Conservation (phyloP, 179 eudicot genomes). For the Carnegiea gigantea region DNA sequence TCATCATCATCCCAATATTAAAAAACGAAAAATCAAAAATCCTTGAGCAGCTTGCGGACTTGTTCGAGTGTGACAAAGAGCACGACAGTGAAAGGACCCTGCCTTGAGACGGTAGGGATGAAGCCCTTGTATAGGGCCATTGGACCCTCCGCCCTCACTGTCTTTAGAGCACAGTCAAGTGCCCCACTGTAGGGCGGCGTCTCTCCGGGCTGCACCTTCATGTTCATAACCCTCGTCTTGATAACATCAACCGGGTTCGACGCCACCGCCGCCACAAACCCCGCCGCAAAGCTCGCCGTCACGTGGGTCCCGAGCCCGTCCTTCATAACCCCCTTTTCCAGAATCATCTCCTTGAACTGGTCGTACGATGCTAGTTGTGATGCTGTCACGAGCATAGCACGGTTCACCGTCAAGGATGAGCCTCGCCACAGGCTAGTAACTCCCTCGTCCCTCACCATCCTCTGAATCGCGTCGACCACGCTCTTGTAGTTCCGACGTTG, state of each 20-base stretch:
- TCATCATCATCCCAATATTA: background rate
- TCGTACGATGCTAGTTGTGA: conserved; percentile 91
- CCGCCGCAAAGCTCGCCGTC: conserved; percentile 84
- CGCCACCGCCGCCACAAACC: conserved; percentile 86
- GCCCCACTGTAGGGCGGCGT: conserved; percentile 71
- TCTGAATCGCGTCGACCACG: conserved; percentile 62
- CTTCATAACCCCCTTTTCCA: conserved; percentile 51
- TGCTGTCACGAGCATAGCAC: conserved; percentile 95
- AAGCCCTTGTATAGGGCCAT: conserved; percentile 84
- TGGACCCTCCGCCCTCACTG: conserved; percentile 62
- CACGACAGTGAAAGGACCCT: conserved; percentile 91
- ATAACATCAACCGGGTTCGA: conserved; percentile 93
- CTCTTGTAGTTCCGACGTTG: conserved; percentile 77
- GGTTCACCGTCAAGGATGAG: conserved; percentile 85
- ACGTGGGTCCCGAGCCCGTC: conserved; percentile 94
- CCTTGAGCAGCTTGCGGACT: conserved; percentile 76
- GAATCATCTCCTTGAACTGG: conserved; percentile 62
- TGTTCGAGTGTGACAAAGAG: conserved; percentile 89
- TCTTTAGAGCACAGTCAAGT: conserved; percentile 73
- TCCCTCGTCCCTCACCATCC: conserved; percentile 68
- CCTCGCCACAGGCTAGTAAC: conserved; percentile 81
- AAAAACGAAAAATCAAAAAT: conserved; percentile 37
- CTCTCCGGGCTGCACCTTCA: conserved; percentile 62
- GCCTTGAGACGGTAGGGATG: conserved; percentile 84
- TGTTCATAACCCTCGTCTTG: conserved; percentile 90